Evolutionary conservation across 495 filamentous ascomycete species (phyloP), one percentile per base, ranked within the genome.

Genomic region (Neurospora hispaniola): DNA sequence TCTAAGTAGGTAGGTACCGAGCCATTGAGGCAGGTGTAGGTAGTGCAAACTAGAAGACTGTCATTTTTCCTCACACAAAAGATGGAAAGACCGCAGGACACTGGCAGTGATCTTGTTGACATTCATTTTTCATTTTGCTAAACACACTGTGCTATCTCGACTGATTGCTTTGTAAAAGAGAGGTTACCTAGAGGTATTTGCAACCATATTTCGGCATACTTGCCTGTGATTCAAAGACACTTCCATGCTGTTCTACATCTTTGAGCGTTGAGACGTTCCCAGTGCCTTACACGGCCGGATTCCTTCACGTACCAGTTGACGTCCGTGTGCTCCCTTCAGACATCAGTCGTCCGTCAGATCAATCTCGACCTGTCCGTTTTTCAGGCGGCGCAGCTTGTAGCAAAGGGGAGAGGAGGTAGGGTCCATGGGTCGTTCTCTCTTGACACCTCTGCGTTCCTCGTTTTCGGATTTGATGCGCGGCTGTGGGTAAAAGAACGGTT

Each of bases 281-380:
- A 2, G 10, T 27, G 20, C 11, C 20, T 2, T 59, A 20, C 8
- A 3, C 20, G 11, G 20, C 0, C 10, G 14, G 2, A 27, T 14
- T 3, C 48, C 5, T 23, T 59, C 20, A 14, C 4, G 10, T 14
- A 59, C 48, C 27, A 14, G 3, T 59, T 27, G 48, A 59, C 48
- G 2, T 7, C 48, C 5, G 10, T 62, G 0, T 62, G 12, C 3
- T 1, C 16, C 1, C 23, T 3, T 0, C 8, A 0, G 23, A 31
- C 3, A 14, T 46, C 54, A 74, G 12, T 74, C 72, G 4, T 74
- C 73, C 14, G 73, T 69, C 11, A 74, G 35, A 9, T 72, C 70
- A 2, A 72, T 11, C 35, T 69, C 35, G 31, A 69, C 3, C 8
- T 35, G 16, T n/a, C 73, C 73, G 59, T 54, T 59, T 3, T 18